Percentiles rank a stretch among this genome's conserved stretches.
phyloP scores from a whole-genome alignment of 116 monocot genomes.

The Papilionanthe hybrid region DNA sequence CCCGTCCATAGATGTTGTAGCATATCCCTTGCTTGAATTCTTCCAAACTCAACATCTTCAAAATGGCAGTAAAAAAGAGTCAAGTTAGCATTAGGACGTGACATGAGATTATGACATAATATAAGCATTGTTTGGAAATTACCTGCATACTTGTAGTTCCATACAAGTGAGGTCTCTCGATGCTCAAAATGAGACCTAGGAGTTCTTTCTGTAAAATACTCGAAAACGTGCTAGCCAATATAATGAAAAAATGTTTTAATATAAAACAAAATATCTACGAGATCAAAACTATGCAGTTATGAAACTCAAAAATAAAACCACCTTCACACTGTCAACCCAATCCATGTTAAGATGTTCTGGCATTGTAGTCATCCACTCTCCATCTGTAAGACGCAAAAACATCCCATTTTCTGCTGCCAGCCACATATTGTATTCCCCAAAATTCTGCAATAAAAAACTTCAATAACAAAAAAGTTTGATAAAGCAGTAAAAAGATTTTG shows the following conservation, averaged over 20 bases:
- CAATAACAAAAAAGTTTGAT: not conserved
- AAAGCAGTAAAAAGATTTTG: conserved; percentile 1
- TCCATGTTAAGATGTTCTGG: conserved; percentile 99
- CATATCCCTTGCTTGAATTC: conserved; percentile 98
- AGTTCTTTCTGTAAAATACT: conserved; percentile 97
- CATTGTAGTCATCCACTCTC: conserved; percentile 99
- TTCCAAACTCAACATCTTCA: conserved; percentile 95
- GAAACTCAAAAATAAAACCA: conserved; percentile 14
- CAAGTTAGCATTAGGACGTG: not conserved
- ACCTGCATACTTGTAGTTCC: conserved; percentile 99
- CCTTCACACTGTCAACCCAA: conserved; percentile 99
- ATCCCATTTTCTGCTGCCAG: conserved; percentile 98
- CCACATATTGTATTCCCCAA: conserved; percentile 97
- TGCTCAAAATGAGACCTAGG: conserved; percentile 99
- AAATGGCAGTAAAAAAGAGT: not conserved
- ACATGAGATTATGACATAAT: not conserved
- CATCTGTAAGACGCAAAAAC: conserved; percentile 85
- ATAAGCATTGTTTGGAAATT: not conserved
- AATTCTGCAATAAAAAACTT: conserved; percentile 49
- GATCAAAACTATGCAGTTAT: conserved; percentile 13
- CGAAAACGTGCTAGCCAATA: conserved; percentile 80
- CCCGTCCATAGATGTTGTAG: conserved; percentile 97
- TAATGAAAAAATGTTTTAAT: conserved; percentile 1
- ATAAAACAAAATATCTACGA: conserved; percentile 3
- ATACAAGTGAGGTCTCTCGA: conserved; percentile 94